Evolutionary conservation across 495 filamentous ascomycete genomes (phyloP).

Genomic region (Penicillium diatomitis): DNA sequence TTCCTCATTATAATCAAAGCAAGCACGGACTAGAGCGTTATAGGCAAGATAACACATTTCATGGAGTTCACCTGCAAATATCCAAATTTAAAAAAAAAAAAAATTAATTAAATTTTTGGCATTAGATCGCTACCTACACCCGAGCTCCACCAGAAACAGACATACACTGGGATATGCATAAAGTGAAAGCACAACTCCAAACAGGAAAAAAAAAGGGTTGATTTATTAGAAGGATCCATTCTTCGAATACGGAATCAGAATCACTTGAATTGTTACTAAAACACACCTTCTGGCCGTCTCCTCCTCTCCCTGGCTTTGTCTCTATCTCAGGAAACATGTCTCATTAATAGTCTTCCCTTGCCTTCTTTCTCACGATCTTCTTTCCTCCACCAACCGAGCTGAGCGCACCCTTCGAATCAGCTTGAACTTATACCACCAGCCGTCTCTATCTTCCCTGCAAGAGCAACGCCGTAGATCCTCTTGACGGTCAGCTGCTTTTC

Average conservation of each 20-base stretch:
- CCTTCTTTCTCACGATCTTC: background rate
- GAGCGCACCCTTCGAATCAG: too few species aligned
- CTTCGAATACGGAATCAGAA: constrained; percentile 4
- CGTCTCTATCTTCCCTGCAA: too few species aligned
- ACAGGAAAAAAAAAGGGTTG: background rate
- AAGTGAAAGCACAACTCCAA: background rate
- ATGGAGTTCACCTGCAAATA: background rate
- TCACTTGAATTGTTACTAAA: constrained; percentile 24
- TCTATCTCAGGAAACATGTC: constrained; percentile 1
- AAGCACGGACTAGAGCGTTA: background rate
- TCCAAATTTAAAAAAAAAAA: background rate
- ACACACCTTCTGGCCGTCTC: constrained; percentile 12
- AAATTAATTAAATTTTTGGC: background rate
- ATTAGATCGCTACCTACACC: too few species aligned
- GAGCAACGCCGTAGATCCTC: background rate
- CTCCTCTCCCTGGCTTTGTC: constrained; percentile 6
- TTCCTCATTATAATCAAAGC: background rate
- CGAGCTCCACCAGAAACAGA: too few species aligned
- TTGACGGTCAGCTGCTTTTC: too few species aligned
- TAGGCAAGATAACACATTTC: background rate
- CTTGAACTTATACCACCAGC: too few species aligned
- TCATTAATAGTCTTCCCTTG: constrained; percentile 7
- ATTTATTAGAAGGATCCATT: constrained; percentile 1
- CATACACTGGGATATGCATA: background rate
- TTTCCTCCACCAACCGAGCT: too few species aligned